Percentiles rank a stretch among this genome's conserved stretches.
phyloP scores from a whole-genome alignment of 139 green algal species.

The Dunaliella primolecta region DNA sequence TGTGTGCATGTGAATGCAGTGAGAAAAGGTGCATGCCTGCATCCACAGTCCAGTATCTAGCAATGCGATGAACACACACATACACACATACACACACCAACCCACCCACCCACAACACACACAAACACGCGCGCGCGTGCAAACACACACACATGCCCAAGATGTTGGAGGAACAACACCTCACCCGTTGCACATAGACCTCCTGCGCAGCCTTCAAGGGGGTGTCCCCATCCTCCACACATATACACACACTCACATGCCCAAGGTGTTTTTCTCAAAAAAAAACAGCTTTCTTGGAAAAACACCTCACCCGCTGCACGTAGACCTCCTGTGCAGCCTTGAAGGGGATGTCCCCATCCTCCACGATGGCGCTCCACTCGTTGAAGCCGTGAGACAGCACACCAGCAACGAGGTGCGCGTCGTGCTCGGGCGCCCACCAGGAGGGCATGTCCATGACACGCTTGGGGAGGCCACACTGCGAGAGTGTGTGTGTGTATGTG shows the following conservation, averaged over 20 bases:
- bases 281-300: background rate
- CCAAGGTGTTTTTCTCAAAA: background rate
- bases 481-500: background rate
- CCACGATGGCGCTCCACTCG: constrained; percentile 3
- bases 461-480: background rate
- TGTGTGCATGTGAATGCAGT: no score
- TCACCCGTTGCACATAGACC: background rate
- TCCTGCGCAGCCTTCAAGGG: background rate
- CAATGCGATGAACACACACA: background rate
- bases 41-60: no score
- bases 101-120: background rate
- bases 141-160: background rate
- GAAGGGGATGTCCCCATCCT: background rate
- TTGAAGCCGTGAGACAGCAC: background rate
- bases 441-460: constrained; percentile 8
- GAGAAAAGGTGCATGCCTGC: no score
- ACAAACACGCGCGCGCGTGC: background rate
- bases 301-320: background rate
- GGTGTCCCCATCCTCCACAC: background rate
- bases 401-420: constrained; percentile 8
- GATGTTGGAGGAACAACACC: no score
- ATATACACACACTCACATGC: no score
- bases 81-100: background rate
- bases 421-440: constrained; percentile 7
- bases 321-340: background rate